phyloP scores from a whole-genome alignment of 306 rosid genomes.

The Cucurbita maxima region DNA sequence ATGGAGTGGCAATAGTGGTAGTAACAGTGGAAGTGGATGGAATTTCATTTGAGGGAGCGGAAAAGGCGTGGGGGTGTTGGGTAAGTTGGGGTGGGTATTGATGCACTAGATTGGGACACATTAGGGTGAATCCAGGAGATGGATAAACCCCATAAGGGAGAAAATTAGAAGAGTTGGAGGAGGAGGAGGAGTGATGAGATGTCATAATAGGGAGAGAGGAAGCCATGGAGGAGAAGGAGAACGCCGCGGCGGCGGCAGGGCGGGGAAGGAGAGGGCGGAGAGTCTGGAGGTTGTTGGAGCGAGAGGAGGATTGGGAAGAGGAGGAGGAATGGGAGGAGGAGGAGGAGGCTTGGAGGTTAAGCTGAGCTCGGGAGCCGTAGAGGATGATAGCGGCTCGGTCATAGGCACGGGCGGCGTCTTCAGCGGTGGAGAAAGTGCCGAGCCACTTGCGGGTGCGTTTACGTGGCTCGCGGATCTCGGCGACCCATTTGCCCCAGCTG shows the following conservation, averaged over 20 bases:
- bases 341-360: conserved; percentile 67
- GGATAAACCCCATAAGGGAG: conserved; percentile 20
- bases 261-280: conserved; percentile 68
- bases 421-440: conserved; percentile 85
- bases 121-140: background rate
- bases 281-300: conserved; percentile 43
- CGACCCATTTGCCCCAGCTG: conserved; percentile 99
- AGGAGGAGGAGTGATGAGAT: conserved; percentile 4
- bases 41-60: background rate
- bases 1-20: background rate
- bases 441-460: conserved; percentile 90
- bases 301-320: conserved; percentile 15
- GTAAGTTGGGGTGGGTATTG: background rate
- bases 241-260: conserved; percentile 28
- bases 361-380: conserved; percentile 79
- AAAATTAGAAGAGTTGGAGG: background rate
- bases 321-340: conserved; percentile 30
- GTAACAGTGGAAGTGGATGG: background rate
- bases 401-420: conserved; percentile 86
- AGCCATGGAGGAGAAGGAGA: conserved; percentile 16
- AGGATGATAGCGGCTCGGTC: conserved; percentile 88
- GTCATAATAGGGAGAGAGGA: conserved; percentile 11
- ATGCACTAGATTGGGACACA: conserved; percentile 12
- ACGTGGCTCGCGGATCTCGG: conserved; percentile 95
- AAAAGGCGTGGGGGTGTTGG: background rate